phyloP scores from a whole-genome alignment of 306 rosid genomes.

The Trifolium fragiferum region DNA sequence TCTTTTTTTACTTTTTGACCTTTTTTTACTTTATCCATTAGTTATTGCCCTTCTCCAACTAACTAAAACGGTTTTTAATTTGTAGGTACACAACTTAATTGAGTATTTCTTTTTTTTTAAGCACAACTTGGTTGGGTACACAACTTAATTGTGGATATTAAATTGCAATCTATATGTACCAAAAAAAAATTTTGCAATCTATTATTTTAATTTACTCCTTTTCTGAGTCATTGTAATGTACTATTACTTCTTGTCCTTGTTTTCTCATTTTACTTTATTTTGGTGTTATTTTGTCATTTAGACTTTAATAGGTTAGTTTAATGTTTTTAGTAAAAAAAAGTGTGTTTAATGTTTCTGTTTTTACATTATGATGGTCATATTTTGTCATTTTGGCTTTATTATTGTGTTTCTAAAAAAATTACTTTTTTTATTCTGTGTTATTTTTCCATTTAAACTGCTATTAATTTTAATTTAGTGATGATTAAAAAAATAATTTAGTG shows the following conservation, averaged over 20 bases:
- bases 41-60: constrained; percentile 47
- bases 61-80: constrained; percentile 48
- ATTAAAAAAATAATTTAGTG: too few relatives aligned
- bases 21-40: constrained; percentile 32
- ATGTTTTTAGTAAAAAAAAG: too few relatives aligned
- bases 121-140: too few relatives aligned
- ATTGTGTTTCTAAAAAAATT: background rate
- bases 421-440: background rate
- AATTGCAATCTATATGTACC: too few relatives aligned
- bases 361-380: background rate
- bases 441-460: background rate
- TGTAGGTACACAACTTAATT: constrained; percentile 9
- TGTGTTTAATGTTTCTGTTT: background rate
- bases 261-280: constrained; percentile 17
- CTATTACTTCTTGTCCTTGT: constrained; percentile 24
- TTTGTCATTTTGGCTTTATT: background rate
- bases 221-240: constrained; percentile 3
- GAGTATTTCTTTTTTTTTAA: too few relatives aligned
- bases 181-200: too few relatives aligned
- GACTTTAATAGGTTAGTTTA: background rate
- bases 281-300: background rate
- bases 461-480: too few relatives aligned
- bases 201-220: background rate
- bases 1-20: constrained; percentile 1
- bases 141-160: too few relatives aligned